A percentile compares a stretch with the other conserved stretches of the same genome.
Evolutionary conservation across 164 flowering plant genomes (phyloP).

Genomic region (Umbellularia californica): DNA sequence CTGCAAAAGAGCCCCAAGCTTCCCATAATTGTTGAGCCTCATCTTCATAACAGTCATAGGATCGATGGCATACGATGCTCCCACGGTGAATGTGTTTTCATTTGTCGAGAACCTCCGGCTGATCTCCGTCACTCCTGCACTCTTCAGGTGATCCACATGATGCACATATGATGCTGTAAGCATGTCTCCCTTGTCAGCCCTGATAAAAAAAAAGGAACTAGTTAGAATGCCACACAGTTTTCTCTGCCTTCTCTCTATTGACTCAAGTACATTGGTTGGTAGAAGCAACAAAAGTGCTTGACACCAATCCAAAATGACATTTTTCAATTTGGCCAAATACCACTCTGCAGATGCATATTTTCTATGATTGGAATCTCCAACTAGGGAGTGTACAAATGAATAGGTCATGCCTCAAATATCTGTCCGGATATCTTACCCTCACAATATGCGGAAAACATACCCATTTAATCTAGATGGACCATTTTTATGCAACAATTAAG

Average conservation of each 20-base stretch:
- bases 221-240: background rate
- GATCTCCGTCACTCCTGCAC: slow-evolving; percentile 68
- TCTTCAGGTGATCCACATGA: slow-evolving; percentile 45
- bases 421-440: too few relatives aligned
- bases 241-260: background rate
- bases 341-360: too few relatives aligned
- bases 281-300: too few relatives aligned
- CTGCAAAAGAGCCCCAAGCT: slow-evolving; percentile 74
- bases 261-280: too few relatives aligned
- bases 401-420: too few relatives aligned
- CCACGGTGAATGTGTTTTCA: slow-evolving; percentile 90
- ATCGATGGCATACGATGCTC: slow-evolving; percentile 70
- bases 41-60: slow-evolving; percentile 61
- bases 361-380: too few relatives aligned
- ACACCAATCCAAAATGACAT: too few relatives aligned
- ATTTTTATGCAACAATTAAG: too few relatives aligned
- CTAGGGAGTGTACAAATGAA: too few relatives aligned
- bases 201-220: slow-evolving; percentile 13
- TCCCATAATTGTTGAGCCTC: slow-evolving; percentile 86
- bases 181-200: slow-evolving; percentile 85
- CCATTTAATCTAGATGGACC: too few relatives aligned
- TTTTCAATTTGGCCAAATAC: too few relatives aligned
- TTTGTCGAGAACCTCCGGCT: slow-evolving; percentile 77
- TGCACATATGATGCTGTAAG: slow-evolving; percentile 69
- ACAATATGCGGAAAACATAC: too few relatives aligned